These are phyloP conservation scores for Lathyrus sativus DNA, from an alignment of 306 rosid species.

Conservation along the genomic window DNA sequence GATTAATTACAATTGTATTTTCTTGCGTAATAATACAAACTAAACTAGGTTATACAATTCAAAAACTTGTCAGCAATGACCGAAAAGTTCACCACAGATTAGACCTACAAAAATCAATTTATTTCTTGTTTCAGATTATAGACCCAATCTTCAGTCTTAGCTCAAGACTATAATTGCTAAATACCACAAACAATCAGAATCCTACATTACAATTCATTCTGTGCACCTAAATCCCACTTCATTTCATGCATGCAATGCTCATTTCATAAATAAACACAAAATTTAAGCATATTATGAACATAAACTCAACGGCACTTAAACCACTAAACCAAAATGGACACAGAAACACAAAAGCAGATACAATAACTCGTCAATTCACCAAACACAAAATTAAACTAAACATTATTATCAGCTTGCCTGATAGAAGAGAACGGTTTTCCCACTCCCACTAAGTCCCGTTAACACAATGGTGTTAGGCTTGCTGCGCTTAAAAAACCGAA, in stretches of 20 bases:
- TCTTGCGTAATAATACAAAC: not conserved
- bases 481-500: slow-evolving; percentile 64
- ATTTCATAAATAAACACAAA: not conserved
- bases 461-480: slow-evolving; percentile 74
- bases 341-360: not conserved
- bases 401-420: slow-evolving; percentile 50
- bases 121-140: slow-evolving; percentile 1
- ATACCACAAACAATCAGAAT: not conserved
- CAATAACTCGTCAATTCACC: too few species aligned
- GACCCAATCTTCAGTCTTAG: not conserved
- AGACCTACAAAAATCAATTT: slow-evolving; percentile 2
- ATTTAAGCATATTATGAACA: not conserved
- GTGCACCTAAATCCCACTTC: not conserved
- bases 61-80: slow-evolving; percentile 26
- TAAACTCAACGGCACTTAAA: not conserved
- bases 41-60: slow-evolving; percentile 1
- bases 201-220: not conserved
- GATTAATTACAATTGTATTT: not conserved
- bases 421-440: slow-evolving; percentile 82
- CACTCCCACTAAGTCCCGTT: slow-evolving; percentile 79
- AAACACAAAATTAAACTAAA: not conserved
- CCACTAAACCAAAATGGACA: not conserved
- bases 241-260: slow-evolving; percentile 12
- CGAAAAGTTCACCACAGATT: not conserved
- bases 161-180: not conserved